These are phyloP conservation scores for Microcyclospora pomicola DNA, from an alignment of 2,329 filamentous ascomycete genomes.

Conservation along the genomic window DNA sequence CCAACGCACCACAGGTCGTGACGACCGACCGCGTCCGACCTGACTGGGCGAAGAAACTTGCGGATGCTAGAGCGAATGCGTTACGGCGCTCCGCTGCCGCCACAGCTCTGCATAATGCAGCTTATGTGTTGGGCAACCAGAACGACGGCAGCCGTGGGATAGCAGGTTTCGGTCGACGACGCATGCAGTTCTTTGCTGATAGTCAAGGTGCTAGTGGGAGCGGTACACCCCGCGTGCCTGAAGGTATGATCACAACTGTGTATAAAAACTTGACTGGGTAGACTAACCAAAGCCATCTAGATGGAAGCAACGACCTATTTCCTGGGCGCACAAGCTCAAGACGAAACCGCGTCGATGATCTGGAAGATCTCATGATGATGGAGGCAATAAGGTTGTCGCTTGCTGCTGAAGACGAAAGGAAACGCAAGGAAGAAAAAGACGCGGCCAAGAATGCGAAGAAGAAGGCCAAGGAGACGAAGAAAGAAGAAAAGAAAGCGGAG, in stretches of 20 bases:
- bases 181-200: constrained; percentile 40
- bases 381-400: constrained; percentile 85
- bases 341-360: constrained; percentile 60
- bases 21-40: constrained; percentile 86
- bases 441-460: constrained; percentile 71
- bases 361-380: constrained; percentile 98
- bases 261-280: constrained; percentile 10
- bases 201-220: constrained; percentile 32
- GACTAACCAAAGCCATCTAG: constrained; percentile 6
- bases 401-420: constrained; percentile 87
- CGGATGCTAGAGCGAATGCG: constrained; percentile 70
- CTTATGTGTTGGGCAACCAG: constrained; percentile 66
- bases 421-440: constrained; percentile 70
- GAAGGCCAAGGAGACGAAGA: constrained; percentile 61
- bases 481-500: constrained; percentile 50
- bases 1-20: constrained; percentile 71
- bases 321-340: constrained; percentile 38
- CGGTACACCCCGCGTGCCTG: constrained; percentile 27
- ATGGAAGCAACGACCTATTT: constrained; percentile 22
- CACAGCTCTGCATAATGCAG: constrained; percentile 85
- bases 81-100: constrained; percentile 80
- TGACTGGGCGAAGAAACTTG: constrained; percentile 85
- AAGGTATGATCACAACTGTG: constrained; percentile 13
- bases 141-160: constrained; percentile 27
- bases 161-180: constrained; percentile 27